A percentile compares a stretch with the other conserved stretches of the same genome.
Evolutionary conservation across 2,329 filamentous ascomycete genomes (phyloP).

Genomic region (Stagonosporopsis tanaceti): DNA sequence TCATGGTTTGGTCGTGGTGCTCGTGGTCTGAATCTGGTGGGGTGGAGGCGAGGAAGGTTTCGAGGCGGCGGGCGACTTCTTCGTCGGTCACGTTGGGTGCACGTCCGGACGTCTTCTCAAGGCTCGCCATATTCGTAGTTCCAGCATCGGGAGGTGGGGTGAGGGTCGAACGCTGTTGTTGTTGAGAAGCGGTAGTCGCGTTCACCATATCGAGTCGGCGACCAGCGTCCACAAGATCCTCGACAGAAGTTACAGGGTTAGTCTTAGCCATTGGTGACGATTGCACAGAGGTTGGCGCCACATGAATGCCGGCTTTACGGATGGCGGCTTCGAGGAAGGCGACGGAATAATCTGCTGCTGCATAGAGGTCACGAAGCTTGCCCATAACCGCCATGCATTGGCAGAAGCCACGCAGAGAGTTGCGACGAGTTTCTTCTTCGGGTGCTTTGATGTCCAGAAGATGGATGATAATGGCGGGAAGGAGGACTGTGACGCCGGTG

Average conservation of each 20-base stretch:
- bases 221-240: conserved; percentile 57
- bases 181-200: conserved; percentile 10
- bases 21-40: conserved; percentile 56
- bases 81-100: conserved; percentile 52
- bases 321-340: conserved; percentile 93
- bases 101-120: conserved; percentile 40
- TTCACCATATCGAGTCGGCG: conserved; percentile 49
- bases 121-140: conserved; percentile 43
- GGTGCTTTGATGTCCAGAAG: conserved; percentile 90
- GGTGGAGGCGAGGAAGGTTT: conserved; percentile 60
- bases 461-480: conserved; percentile 93
- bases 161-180: conserved; percentile 40
- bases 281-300: conserved; percentile 56
- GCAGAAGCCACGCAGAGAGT: conserved; percentile 81
- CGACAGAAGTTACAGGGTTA: conserved; percentile 51
- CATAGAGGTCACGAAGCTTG: conserved; percentile 85
- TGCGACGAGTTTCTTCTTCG: conserved; percentile 73
- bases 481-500: conserved; percentile 86
- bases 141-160: conserved; percentile 53
- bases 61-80: conserved; percentile 57
- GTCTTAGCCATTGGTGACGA: conserved; percentile 34
- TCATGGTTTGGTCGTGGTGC: conserved; percentile 38
- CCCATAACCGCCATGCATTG: conserved; percentile 94
- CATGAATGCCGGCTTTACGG: conserved; percentile 81
- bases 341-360: conserved; percentile 94